Base-by-base conservation (phyloP, 768 basidiomycete genomes). In the Mycena filopes region DNA sequence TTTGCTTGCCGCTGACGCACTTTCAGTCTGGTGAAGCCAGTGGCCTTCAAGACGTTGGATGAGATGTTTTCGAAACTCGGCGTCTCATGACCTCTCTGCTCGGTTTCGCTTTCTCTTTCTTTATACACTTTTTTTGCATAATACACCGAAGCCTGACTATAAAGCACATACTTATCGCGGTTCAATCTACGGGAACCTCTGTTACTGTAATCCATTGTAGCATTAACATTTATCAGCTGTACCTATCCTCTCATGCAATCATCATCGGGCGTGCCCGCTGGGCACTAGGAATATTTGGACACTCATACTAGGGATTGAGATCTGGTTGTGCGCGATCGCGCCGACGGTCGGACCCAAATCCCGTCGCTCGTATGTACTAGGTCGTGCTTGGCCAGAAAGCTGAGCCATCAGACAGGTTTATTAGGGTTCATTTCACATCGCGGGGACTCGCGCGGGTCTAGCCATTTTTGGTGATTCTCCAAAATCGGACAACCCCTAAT, bases 31-130 rank as follows among this genome's bases (percentile, higher is more conserved):
- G 94, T 98, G 61, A 98, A 98, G 77, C 96, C 96, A 13, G 95
- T 98, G 21, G 93, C 93, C n/a, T 93, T 98, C 80, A 94, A 91
- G 73, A 95, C 90, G 18, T 78, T 98, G 21, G 91, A 96, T 60
- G 87, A 89, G 69, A 92, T 93, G 87, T 93, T 95, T 74, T 84
- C 84, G 59, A 90, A 87, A 76, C 81, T 94, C 45, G 90, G 91
- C 28, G 79, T 83, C 25, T 73, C 79, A 63, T 80, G 71, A 75
- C 68, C 26, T 47, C 16, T 55, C 26, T 63, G 23, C 41, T 43
- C 51, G 21, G 47, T 16, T 55, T 29, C 63, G 42, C 28, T 33
- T 48, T 46, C 8, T 40, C 21, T 48, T 28, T 59, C 49, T 11
- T 28, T 20, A 18, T 45, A 29, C 42, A 42, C 8, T 8, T 41